Base-by-base conservation (phyloP, 2,329 filamentous ascomycete genomes). In the Aspergillus niger region DNA sequence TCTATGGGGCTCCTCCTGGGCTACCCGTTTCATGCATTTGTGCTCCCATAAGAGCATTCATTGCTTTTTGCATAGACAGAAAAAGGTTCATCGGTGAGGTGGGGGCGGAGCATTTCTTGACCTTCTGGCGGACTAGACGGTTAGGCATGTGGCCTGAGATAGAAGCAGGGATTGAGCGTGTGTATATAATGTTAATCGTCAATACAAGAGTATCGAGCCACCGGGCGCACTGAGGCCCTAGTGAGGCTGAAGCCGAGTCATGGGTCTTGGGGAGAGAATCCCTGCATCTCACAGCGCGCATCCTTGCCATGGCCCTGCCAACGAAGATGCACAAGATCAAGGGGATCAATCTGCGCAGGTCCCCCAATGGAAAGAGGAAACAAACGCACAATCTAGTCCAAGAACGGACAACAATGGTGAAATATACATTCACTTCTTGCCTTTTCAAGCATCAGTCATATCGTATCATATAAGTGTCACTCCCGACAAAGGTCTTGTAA, bases 401-500 rank as follows among this genome's bases (percentile, higher is more conserved):
- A 13, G 5, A 11, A 36, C 11, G 5, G 30, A 32, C 11, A 11
- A 32, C 11, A 32, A 32, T 13, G 11, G 11, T 36, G 5, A 36
- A 13, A 36, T 36, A 11, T 36, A 36, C 32, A 36, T 13, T 11
- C 13, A 13, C 32, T 36, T 36, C 4, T 36, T 30, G 4, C 3
- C 11, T 15, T 30, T 30, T 30, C 28, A 36, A 20, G 28, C 22
- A 47, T 22, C 8, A 17, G 22, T 53, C 38, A 41, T 39, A 32
- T 13, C 32, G 3, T n/a, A 44, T 11, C 41, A 10, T 22, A 44
- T 11, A 4, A 24, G 8, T 15, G 30, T 72, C 58, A 75, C 53
- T 79, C 74, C 57, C 70, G 74, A 57, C 76, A 84, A 43, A 84
- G 72, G 71, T 85, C 82, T 69, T 84, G 78, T 51, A 85, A 70